Conservation (phyloP, 2,329 filamentous ascomycete genomes). For the Fusarium nisikadoi region DNA sequence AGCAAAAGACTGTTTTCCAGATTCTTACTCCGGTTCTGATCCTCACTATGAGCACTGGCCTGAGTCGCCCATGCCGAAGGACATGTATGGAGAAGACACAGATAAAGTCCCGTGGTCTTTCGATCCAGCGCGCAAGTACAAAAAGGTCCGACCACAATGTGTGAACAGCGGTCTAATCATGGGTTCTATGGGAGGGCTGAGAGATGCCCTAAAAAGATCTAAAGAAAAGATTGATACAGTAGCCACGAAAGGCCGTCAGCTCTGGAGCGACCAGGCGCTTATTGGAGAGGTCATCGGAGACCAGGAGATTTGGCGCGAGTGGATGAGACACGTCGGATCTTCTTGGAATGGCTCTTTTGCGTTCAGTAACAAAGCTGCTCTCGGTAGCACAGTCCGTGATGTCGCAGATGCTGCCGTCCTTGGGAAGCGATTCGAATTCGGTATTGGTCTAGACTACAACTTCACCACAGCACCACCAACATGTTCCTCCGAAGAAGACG, state of each 20-base stretch:
- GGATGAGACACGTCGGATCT: constrained; percentile 43
- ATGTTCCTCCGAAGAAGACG: constrained; percentile 52
- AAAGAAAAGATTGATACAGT: constrained; percentile 46
- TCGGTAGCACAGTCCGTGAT: constrained; percentile 33
- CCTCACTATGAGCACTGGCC: constrained; percentile 53
- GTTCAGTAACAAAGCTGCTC: constrained; percentile 1
- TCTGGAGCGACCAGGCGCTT: constrained; percentile 54
- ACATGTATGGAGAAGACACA: constrained; percentile 50
- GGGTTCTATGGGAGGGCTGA: constrained; percentile 47
- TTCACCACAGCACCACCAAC: constrained; percentile 52
- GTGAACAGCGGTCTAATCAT: constrained; percentile 52
- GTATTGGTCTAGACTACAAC: constrained; percentile 53
- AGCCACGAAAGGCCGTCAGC: constrained; percentile 46
- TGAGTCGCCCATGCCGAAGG: constrained; percentile 47
- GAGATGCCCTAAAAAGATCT: constrained; percentile 39
- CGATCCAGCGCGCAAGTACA: constrained; percentile 49
- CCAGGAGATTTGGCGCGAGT: constrained; percentile 52
- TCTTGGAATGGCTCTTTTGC: constrained; percentile 48
- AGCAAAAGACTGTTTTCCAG: constrained; percentile 51
- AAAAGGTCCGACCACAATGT: constrained; percentile 48
- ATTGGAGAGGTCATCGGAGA: constrained; percentile 53
- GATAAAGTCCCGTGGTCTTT: constrained; percentile 44
- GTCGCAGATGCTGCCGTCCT: constrained; percentile 45
- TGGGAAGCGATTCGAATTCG: constrained; percentile 51
- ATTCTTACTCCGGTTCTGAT: constrained; percentile 48